These are phyloP conservation scores for Striga asiatica DNA, from an alignment of 257 asterid species.

Conservation along the genomic window DNA sequence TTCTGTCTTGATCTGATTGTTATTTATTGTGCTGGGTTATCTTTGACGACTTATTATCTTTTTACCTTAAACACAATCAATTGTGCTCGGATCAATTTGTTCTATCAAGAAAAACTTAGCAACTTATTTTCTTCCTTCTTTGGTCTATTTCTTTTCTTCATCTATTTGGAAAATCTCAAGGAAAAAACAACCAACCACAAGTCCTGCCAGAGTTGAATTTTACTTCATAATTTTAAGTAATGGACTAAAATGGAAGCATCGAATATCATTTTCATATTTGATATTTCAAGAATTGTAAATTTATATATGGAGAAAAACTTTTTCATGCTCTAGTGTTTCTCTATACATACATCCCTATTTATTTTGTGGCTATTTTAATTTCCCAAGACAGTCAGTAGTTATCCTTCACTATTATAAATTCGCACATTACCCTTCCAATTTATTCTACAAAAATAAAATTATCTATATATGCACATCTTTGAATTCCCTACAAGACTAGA, in stretches of 20 bases:
- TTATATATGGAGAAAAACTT: neutral
- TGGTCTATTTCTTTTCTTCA: too few relatives aligned
- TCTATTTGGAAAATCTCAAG: neutral
- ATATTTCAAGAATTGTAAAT: neutral
- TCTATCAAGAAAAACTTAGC: neutral
- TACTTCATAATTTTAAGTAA: neutral
- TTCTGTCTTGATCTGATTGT: neutral
- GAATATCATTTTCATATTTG: neutral
- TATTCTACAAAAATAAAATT: neutral
- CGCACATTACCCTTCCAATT: neutral
- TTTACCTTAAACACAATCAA: neutral
- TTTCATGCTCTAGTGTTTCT: neutral
- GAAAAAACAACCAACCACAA: neutral
- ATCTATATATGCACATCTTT: constrained; percentile 6
- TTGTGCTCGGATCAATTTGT: neutral
- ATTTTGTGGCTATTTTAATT: neutral
- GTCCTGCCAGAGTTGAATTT: neutral
- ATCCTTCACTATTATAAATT: neutral
- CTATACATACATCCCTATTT: neutral
- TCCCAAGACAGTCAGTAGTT: neutral
- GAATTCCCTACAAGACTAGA: neutral
- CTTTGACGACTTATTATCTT: neutral
- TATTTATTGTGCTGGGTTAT: neutral
- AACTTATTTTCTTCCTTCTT: neutral
- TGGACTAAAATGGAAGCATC: neutral